Percentiles rank a stretch among this genome's conserved stretches.
Evolutionary conservation across 2,329 filamentous ascomycete species (phyloP).

Genomic region (Dendryphion nanum): DNA sequence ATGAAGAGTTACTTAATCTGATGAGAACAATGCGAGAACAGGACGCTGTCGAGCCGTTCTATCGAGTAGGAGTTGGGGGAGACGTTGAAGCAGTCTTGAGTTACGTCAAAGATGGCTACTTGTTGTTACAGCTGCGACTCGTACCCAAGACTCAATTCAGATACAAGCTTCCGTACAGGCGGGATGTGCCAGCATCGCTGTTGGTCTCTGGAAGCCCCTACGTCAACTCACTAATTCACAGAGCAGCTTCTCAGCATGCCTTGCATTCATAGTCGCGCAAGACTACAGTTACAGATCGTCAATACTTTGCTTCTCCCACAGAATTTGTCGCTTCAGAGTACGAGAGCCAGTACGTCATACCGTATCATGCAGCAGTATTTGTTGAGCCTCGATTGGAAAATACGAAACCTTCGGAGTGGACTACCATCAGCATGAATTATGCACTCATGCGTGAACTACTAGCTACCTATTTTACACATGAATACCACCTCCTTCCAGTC

Average conservation of each 20-base stretch:
- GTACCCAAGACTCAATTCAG: conserved; percentile 1
- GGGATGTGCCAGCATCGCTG: conserved; percentile 2
- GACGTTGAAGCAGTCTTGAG: not conserved
- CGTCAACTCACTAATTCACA: conserved; percentile 2
- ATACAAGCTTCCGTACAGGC: conserved; percentile 4
- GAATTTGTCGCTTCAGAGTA: too few species aligned
- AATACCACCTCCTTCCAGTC: too few species aligned
- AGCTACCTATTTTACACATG: too few species aligned
- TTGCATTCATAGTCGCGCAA: not conserved
- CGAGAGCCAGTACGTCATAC: too few species aligned
- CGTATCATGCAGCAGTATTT: too few species aligned
- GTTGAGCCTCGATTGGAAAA: too few species aligned
- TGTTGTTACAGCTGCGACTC: conserved; percentile 1
- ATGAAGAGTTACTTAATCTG: conserved; percentile 4
- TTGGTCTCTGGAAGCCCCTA: conserved; percentile 3
- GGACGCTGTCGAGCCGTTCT: not conserved
- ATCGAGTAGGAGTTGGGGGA: not conserved
- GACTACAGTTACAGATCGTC: not conserved
- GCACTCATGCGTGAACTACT: too few species aligned
- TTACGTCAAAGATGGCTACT: conserved; percentile 1
- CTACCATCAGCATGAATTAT: too few species aligned
- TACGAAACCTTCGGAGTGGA: too few species aligned
- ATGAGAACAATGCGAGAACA: conserved; percentile 1
- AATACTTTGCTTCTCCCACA: not conserved
- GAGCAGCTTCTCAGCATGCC: conserved; percentile 1